phyloP scores from a whole-genome alignment of 169 alveolate species.

The Cyclospora cayetanensis region DNA sequence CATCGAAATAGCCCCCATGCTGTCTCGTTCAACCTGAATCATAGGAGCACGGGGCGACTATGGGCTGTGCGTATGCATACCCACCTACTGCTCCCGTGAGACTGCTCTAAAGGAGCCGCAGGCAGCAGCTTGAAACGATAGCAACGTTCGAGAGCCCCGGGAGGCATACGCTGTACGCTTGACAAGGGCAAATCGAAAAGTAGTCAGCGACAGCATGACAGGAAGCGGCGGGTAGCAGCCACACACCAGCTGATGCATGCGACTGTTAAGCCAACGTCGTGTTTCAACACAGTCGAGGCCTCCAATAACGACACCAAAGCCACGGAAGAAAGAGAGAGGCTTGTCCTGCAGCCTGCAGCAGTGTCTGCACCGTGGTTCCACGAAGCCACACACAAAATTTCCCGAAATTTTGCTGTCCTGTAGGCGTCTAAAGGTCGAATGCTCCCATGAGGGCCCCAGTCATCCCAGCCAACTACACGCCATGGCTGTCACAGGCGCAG shows the following conservation, averaged over 20 bases:
- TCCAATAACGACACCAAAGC: conserved; percentile 88
- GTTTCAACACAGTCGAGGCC: conserved; percentile 94
- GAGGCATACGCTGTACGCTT: no score
- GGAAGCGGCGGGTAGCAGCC: not conserved
- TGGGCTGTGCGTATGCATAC: no score
- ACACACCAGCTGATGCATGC: conserved; percentile 82
- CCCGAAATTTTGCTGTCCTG: not conserved
- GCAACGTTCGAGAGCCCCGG: not conserved
- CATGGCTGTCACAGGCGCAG: no score
- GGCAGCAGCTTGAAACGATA: not conserved
- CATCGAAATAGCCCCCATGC: conserved; percentile 35
- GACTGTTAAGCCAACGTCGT: conserved; percentile 89
- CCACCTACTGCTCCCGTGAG: no score
- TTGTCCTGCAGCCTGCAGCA: conserved; percentile 77
- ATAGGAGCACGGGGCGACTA: no score
- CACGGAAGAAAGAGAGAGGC: conserved; percentile 83
- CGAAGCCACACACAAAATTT: not conserved
- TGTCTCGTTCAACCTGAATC: conserved; percentile 14
- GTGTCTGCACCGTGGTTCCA: conserved; percentile 50
- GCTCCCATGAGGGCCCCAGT: no score
- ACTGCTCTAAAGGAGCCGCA: no score
- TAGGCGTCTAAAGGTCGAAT: no score
- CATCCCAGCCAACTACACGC: no score
- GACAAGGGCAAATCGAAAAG: not conserved
- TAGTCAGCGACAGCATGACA: not conserved